A percentile compares a stretch with the other conserved stretches of the same genome.
These are phyloP conservation scores for Tetraselmis chui DNA, from an alignment of 139 green algal genomes.

Conservation along the genomic window DNA sequence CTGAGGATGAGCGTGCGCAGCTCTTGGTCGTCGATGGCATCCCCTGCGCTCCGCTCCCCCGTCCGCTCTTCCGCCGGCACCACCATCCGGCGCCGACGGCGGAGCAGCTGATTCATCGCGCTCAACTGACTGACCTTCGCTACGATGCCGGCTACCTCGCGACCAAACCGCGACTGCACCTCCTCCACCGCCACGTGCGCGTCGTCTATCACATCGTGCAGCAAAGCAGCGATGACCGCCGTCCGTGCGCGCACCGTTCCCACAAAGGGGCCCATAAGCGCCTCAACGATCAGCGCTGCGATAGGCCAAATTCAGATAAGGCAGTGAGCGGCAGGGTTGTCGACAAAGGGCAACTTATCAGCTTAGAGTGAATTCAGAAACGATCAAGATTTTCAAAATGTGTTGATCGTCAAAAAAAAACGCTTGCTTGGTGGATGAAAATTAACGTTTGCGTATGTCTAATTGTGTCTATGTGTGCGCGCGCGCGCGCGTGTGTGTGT, in stretches of 20 bases:
- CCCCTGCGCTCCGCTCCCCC: too few species aligned
- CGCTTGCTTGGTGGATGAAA: neutral
- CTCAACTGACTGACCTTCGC: slow-evolving; percentile 70
- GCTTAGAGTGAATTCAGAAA: neutral
- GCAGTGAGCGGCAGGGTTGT: neutral
- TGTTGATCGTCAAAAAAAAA: neutral
- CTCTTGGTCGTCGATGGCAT: slow-evolving; percentile 25
- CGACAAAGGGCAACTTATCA: neutral
- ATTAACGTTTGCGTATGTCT: neutral
- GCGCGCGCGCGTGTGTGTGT: neutral
- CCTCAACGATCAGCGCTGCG: neutral
- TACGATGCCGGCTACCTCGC: slow-evolving; percentile 65
- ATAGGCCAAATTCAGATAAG: slow-evolving; percentile 6
- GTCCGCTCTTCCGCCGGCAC: too few species aligned
- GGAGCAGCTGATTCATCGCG: slow-evolving; percentile 82
- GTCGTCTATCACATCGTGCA: slow-evolving; percentile 96
- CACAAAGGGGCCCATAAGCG: neutral
- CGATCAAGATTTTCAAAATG: neutral
- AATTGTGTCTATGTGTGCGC: neutral
- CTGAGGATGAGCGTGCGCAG: slow-evolving; percentile 64
- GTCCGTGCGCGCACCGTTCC: slow-evolving; percentile 32
- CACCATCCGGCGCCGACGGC: slow-evolving; percentile 48
- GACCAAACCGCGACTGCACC: slow-evolving; percentile 24
- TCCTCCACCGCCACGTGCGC: slow-evolving; percentile 36
- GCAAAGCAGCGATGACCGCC: slow-evolving; percentile 74